Evolutionary conservation across 495 filamentous ascomycete species (phyloP), one percentile per base, ranked within the genome.

Genomic region (Eremomyces bilateralis): DNA sequence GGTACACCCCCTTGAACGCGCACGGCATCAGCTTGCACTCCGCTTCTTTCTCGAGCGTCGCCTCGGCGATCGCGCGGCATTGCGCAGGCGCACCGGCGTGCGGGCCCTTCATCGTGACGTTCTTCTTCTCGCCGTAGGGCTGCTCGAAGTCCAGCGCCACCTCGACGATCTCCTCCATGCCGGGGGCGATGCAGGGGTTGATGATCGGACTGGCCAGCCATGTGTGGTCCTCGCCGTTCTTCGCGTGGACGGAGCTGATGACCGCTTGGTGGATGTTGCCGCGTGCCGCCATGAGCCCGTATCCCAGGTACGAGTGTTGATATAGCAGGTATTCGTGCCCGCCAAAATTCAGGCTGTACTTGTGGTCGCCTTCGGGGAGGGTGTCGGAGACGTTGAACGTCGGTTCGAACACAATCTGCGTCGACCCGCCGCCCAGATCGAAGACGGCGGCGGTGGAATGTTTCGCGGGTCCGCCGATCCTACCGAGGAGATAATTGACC

Each of bases 271-370:
- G 80, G 38, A 95, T 73, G 19, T 80, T 63, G 20, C 90, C 69
- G 35, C 88, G 80, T 18, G 88, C 88, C 41, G 76, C 67, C 83
- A 93, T 97, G 34, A 97, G 73, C 48, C 88, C 88, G 48, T 94
- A 94, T 35, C 84, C 85, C 34, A 97, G 75, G 56, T 97, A 90
- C 18, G 84, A 93, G 58, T 97, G 83, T 58, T 97, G 88, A 61
- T 97, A 97, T n/a, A 97, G 71, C 29, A 73, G 65, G 52, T 95
- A 95, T 27, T 84, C 57, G 36, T 80, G 76, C 37, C 84, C 88
- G 41, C 85, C 84, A 42, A 93, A 95, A 27, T 72, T 64, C 40
- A 97, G 70, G 30, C 75, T 66, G 56, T 97, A 97, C 57, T 93
- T 94, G 65, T 97, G 90, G 52, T 95, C 90, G 42, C 88, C 88